Evolutionary conservation across 108 stramenopile species (phyloP).

Genomic region (Nannochloropsis salina): DNA sequence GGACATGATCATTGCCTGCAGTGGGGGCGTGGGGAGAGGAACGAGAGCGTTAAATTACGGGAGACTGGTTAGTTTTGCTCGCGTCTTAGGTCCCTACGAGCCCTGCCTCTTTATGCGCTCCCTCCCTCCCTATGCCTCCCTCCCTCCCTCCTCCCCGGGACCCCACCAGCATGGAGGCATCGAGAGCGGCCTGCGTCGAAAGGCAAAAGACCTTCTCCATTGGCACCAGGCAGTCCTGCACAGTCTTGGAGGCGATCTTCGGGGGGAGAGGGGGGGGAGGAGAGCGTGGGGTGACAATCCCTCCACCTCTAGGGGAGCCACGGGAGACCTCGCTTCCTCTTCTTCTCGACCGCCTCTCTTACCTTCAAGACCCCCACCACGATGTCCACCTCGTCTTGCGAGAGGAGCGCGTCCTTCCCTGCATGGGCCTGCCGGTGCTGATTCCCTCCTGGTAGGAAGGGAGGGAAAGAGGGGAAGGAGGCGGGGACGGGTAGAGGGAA

Average conservation of each 20-base stretch:
- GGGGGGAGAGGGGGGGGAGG: background rate
- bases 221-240: constrained; percentile 27
- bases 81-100: background rate
- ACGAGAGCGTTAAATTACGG: too few species aligned
- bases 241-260: constrained; percentile 26
- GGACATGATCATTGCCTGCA: constrained; percentile 38
- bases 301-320: background rate
- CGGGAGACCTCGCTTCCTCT: background rate
- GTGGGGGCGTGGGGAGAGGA: background rate
- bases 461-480: background rate
- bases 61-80: background rate
- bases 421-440: background rate
- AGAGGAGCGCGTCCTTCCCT: background rate
- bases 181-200: constrained; percentile 28
- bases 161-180: constrained; percentile 26
- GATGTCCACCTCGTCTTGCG: constrained; percentile 43
- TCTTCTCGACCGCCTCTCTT: background rate
- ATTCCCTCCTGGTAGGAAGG: background rate
- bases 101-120: background rate
- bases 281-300: background rate
- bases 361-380: constrained; percentile 44
- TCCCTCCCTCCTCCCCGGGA: background rate
- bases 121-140: background rate
- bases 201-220: constrained; percentile 43
- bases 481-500: background rate